phyloP scores from a whole-genome alignment of 106 monocot species.

The Acorus gramineus region DNA sequence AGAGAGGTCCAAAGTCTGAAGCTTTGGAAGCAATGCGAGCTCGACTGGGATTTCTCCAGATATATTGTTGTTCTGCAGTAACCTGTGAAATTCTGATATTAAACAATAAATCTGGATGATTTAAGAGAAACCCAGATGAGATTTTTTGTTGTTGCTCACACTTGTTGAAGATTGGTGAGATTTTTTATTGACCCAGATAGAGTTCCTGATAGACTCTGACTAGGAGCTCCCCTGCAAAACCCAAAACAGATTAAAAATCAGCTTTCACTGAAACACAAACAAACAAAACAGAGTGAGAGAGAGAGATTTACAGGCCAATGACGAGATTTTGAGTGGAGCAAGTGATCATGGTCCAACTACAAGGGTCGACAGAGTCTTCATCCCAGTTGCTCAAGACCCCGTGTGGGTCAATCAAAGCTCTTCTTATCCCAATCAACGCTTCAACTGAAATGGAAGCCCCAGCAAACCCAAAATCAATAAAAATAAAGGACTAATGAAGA shows the following conservation, averaged over 20 bases:
- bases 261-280: background rate
- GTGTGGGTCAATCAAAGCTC: constrained; percentile 60
- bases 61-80: constrained; percentile 92
- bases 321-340: constrained; percentile 83
- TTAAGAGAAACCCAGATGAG: background rate
- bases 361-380: constrained; percentile 84
- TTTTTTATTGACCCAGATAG: constrained; percentile 65
- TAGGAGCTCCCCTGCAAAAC: constrained; percentile 60
- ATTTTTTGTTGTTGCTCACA: constrained; percentile 26
- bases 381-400: constrained; percentile 92
- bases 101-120: background rate
- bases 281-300: background rate
- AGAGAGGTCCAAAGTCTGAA: constrained; percentile 88
- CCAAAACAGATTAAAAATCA: too few relatives aligned
- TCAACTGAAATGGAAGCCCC: constrained; percentile 19
- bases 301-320: constrained; percentile 49
- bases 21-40: constrained; percentile 64
- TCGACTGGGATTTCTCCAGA: constrained; percentile 66
- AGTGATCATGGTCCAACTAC: constrained; percentile 97
- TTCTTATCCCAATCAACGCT: constrained; percentile 62
- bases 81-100: constrained; percentile 19
- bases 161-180: constrained; percentile 90
- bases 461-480: background rate
- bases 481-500: background rate
- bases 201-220: constrained; percentile 72